Evolutionary conservation across 208 protist species (phyloP).

Genomic region (Acanthamoeba triangularis): DNA sequence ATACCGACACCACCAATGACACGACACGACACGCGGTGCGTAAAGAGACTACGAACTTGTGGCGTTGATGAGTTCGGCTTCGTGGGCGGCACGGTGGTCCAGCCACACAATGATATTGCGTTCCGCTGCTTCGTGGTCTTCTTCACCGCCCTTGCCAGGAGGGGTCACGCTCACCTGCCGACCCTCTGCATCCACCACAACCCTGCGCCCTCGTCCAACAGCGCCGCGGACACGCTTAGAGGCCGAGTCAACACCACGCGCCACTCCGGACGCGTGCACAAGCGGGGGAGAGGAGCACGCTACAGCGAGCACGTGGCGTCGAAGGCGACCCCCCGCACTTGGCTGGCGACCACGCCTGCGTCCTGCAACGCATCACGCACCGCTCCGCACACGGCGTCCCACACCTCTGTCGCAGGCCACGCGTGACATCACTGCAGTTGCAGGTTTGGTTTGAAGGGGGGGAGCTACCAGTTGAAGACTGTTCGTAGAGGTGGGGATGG

Average conservation of each 20-base stretch:
- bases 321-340: conserved; percentile 33
- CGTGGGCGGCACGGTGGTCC: conserved; percentile 9
- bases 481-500: conserved; percentile 36
- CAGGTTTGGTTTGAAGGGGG: no score
- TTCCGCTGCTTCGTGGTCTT: background rate
- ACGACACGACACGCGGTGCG: no score
- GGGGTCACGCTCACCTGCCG: background rate
- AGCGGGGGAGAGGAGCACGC: background rate
- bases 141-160: background rate
- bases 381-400: background rate
- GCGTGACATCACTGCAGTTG: background rate
- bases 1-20: background rate
- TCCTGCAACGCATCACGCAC: background rate
- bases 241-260: background rate
- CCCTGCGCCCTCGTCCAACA: background rate
- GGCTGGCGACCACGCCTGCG: background rate
- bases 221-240: background rate
- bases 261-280: no score
- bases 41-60: background rate
- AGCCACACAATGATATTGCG: conserved; percentile 63
- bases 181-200: conserved; percentile 4
- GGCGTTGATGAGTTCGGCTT: conserved; percentile 46
- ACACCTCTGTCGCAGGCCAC: conserved; percentile 9
- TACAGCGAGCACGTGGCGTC: conserved; percentile 61
- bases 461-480: background rate